These are phyloP conservation scores for Chrysoporthe austroafricana DNA, from an alignment of 2,329 filamentous ascomycete species.

Conservation along the genomic window DNA sequence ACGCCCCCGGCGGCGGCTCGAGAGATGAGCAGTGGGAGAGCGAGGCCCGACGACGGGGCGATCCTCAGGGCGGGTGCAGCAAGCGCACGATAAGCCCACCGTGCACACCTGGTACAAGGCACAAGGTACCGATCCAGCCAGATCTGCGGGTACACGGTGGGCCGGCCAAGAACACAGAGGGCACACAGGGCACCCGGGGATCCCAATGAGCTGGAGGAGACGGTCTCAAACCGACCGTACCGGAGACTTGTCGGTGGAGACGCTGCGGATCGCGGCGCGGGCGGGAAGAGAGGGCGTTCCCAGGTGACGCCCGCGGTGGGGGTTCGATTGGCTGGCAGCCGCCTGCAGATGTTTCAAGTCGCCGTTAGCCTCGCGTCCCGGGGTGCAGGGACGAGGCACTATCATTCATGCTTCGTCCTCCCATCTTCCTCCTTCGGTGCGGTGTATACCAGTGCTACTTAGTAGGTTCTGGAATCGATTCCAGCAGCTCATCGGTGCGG, in stretches of 20 bases:
- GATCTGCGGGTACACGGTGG: neutral
- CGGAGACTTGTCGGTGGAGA: constrained; percentile 16
- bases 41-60: neutral
- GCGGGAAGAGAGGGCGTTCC: constrained; percentile 29
- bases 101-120: neutral
- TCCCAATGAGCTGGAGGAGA: constrained; percentile 18
- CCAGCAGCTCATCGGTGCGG: neutral
- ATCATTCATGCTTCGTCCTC: constrained; percentile 24
- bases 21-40: no score
- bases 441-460: no score
- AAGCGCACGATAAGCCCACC: neutral
- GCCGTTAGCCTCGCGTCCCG: constrained; percentile 30
- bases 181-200: neutral
- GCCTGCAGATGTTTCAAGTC: constrained; percentile 35
- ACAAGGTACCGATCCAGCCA: neutral
- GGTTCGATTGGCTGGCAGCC: constrained; percentile 35
- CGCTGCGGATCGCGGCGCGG: constrained; percentile 19
- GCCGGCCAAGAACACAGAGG: neutral
- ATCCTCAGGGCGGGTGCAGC: constrained; percentile 3
- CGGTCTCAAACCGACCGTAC: neutral
- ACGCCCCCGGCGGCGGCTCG: constrained; percentile 7
- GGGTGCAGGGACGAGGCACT: constrained; percentile 28
- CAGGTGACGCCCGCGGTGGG: constrained; percentile 28
- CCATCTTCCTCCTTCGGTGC: no score
- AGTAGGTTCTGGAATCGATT: neutral